Evolutionary conservation across 202 grass and related monocot genomes (phyloP), one percentile per base, ranked within the genome.

Genomic region (Schoenoplectus triqueter): DNA sequence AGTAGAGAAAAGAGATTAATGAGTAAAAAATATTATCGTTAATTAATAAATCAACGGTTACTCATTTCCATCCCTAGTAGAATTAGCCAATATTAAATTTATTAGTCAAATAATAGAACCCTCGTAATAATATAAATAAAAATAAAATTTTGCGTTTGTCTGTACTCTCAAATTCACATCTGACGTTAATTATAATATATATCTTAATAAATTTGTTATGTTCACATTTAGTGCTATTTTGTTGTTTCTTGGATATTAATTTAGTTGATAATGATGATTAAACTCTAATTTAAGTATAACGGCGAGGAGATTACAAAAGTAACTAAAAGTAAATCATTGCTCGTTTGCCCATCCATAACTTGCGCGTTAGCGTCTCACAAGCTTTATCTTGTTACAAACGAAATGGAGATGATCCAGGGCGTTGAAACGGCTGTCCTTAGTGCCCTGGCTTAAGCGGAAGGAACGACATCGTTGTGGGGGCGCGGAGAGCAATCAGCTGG

Each of bases 351-450:
- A 46, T 70, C 67, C 13, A 46, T 70, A 46, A 70, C 41, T 14
- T 20, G 45, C 14, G 13, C 4, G 56, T 56, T 56, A 59, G 14
- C 56, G 15, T 56, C 10, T 8, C 10, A 31, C 31, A 31, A 31
- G 31, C 31, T 46, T 49, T 19, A 9, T 19, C 7, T 72, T 49
- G 10, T 64, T 48, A 4, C 42, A 6, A 7, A 55, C 9, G 4
- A 69, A 83, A 57, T 83, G 80, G 64, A 83, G 80, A 70, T 69
- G 80, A 82, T 82, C 13, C n/a, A n/a, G n/a, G 63, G 21, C 20
- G 64, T 81, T 31, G 79, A 82, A 82, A 66, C 3, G 42, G 65
- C 10, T 46, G 11, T 44, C 40, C 66, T 2, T n/a, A 15, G 2
- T 44, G 42, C 46, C 61, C n/a, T 50, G 78, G 18, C 56, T 7